Evolutionary conservation across 345 rosid genomes (phyloP), one percentile per base, ranked within the genome.

Genomic region (Acer yangbiense): DNA sequence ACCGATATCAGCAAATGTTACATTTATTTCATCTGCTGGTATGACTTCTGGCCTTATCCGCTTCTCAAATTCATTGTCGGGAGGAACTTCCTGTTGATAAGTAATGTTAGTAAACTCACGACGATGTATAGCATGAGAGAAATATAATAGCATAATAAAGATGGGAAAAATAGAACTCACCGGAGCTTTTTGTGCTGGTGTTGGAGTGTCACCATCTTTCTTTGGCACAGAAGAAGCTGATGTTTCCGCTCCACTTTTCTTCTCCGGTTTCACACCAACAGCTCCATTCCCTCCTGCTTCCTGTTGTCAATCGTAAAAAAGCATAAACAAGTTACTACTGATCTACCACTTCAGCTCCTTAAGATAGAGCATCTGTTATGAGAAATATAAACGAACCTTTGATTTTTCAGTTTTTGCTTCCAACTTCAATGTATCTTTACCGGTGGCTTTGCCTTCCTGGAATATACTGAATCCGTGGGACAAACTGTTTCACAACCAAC

Each of bases 41-140:
- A 92, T 94, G 55, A 92, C 98, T 81, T 96, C 99, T 0, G 97
- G 99, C 85, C 98, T 87, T 85, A 92, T 94, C 18, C 97, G 91
- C 88, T 94, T 96, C 86, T 96, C 99, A 52, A 96, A 94, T 86
- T 96, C 99, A 65, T 96, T 94, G 86, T 94, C 99, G 0, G 93
- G 95, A 65, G 88, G 79, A 75, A 86, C 89, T 75, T 93, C 97
- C 97, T 92, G 87, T 75, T 65, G 55, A 20, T 25, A 18, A 67
- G 8, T 39, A 10, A 70, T 3, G n/a, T 75, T 14, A 50, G 41
- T 62, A n/a, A n/a, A 52, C 21, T 23, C 20, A 63, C 7, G 21
- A n/a, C n/a, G 39, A 73, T 2, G 13, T 46, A 46, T 25, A 55
- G 2, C 21, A 41, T 25, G 55, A 35, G 21, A 65, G 13, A 68